Base-by-base conservation (phyloP, 352 stramenopile genomes). In the Pythium oligandrum region DNA sequence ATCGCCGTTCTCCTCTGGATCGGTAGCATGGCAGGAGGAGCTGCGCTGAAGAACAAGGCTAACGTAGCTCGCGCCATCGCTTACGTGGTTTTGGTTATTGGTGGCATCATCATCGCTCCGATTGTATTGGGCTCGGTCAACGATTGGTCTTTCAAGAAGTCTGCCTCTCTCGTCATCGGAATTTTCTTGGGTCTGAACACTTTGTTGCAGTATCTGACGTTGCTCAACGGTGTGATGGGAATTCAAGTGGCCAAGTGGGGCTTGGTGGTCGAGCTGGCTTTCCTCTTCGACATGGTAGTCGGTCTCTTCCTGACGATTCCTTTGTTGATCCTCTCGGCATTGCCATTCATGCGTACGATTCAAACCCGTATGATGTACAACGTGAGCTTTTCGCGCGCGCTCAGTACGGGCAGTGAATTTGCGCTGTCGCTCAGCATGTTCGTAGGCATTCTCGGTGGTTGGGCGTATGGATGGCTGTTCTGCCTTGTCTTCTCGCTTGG, bases 341-440 rank as follows among this genome's bases (percentile, higher is more conserved):
- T 95, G 55, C 85, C 83, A 26, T 95, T 93, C 59, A 93, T 95
- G 83, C 82, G 78, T 39, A 93, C 83, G 6, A 89, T 93, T 51
- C 85, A 95, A 51, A 93, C 85, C 39, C 83, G 85, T 35, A 95
- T 95, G 83, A 95, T 95, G 85, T 95, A 95, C 65, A 95, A 95
- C 53, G 83, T 84, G 17, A 83, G 85, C 40, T 95, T 95, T 44
- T 93, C 85, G 10, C 79, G 79, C 42, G 79, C 83, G 0, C 55
- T 95, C 53, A 92, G 83, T 55, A 86, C 81, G 40, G 85, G 82
- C 32, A 91, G 83, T 57, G 83, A 95, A 47, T 91, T 81, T 32
- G 81, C 83, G 0, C 83, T 81, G 10, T 88, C 79, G 33, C 59
- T 95, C 52, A 90, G 78, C 48, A 70, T 93, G 39, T 45, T 93